phyloP scores from a whole-genome alignment of 805 yeast genomes.

The Candida silvatica region DNA sequence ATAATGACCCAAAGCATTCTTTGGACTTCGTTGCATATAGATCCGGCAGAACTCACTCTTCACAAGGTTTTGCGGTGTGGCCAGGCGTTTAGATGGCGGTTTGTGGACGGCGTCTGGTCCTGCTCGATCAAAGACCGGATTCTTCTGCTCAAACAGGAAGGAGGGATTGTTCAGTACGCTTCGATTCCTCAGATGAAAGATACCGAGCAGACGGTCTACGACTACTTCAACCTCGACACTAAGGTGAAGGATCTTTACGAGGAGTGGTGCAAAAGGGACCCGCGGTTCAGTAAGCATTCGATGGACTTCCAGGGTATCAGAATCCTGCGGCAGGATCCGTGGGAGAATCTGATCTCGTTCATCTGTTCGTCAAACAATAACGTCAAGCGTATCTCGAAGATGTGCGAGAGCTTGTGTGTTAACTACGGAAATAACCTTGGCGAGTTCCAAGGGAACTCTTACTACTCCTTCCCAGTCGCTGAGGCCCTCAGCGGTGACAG shows the following conservation, averaged over 20 bases:
- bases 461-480: slow-evolving; percentile 72
- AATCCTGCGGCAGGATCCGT: slow-evolving; percentile 87
- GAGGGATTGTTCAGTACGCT: slow-evolving; percentile 40
- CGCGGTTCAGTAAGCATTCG: slow-evolving; percentile 31
- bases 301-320: slow-evolving; percentile 59
- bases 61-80: slow-evolving; percentile 72
- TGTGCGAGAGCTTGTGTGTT: slow-evolving; percentile 75
- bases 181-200: slow-evolving; percentile 28
- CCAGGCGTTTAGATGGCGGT: slow-evolving; percentile 77
- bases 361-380: slow-evolving; percentile 96
- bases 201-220: slow-evolving; percentile 36
- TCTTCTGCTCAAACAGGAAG: slow-evolving; percentile 57
- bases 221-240: slow-evolving; percentile 65
- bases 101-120: slow-evolving; percentile 54
- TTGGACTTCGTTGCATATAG: slow-evolving; percentile 20
- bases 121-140: slow-evolving; percentile 53
- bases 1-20: slow-evolving; percentile 17
- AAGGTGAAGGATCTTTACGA: slow-evolving; percentile 43
- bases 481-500: slow-evolving; percentile 31
- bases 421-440: slow-evolving; percentile 61
- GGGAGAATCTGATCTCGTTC: slow-evolving; percentile 88
- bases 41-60: slow-evolving; percentile 44
- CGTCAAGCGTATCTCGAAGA: slow-evolving; percentile 83
- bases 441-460: slow-evolving; percentile 41
- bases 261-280: slow-evolving; percentile 55